These are phyloP conservation scores for Apiospora arundinis DNA, from an alignment of 2,329 filamentous ascomycete genomes.

Conservation along the genomic window DNA sequence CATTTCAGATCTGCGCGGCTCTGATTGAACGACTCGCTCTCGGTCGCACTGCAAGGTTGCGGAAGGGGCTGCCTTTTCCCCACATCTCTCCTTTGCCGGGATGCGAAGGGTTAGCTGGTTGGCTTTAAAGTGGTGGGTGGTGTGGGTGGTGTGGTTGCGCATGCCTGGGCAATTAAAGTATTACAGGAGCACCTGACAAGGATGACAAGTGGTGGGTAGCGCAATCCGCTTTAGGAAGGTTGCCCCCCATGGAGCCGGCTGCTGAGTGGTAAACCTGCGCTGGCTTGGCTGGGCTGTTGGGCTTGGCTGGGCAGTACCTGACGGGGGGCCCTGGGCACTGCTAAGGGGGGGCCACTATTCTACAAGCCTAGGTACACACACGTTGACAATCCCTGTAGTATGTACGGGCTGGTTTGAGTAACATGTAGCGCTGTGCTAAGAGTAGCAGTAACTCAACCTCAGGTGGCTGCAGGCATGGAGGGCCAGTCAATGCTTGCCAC, in stretches of 20 bases:
- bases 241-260: slow-evolving; percentile 13
- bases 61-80: slow-evolving; percentile 9
- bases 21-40: slow-evolving; percentile 17
- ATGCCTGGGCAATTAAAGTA: slow-evolving; percentile 21
- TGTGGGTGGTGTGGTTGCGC: background rate
- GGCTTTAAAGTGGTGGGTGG: background rate
- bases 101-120: background rate
- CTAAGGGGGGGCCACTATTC: too few relatives aligned
- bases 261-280: slow-evolving; percentile 8
- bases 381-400: background rate
- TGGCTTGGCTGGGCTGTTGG: background rate
- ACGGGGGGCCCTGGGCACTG: too few relatives aligned
- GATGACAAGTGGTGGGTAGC: slow-evolving; percentile 14
- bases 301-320: background rate
- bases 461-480: slow-evolving; percentile 3
- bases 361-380: too few relatives aligned
- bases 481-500: slow-evolving; percentile 14
- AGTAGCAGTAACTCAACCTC: slow-evolving; percentile 13
- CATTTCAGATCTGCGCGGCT: slow-evolving; percentile 14
- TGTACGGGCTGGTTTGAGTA: background rate
- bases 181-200: slow-evolving; percentile 24
- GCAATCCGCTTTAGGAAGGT: slow-evolving; percentile 20
- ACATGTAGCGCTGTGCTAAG: slow-evolving; percentile 7
- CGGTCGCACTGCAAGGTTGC: slow-evolving; percentile 4
- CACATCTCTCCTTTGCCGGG: background rate